Conservation (phyloP, 306 rosid species). For the Cucurbita argyrosperma region DNA sequence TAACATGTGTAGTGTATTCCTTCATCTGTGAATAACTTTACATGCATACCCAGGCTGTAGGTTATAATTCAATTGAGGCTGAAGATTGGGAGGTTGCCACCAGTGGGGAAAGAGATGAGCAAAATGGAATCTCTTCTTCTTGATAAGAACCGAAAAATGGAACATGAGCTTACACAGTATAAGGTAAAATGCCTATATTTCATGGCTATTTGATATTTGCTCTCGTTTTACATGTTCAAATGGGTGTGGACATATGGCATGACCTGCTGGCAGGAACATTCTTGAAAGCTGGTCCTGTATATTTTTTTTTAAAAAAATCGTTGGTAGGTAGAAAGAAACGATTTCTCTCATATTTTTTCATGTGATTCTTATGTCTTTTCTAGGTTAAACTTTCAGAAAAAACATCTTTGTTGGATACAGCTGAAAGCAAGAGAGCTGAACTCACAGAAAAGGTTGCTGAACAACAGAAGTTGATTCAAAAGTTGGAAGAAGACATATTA, state of each 20-base stretch:
- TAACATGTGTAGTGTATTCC: neutral
- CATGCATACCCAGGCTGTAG: slow-evolving; percentile 59
- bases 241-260: neutral
- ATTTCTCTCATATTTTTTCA: neutral
- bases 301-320: neutral
- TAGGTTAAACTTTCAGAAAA: slow-evolving; percentile 81
- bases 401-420: slow-evolving; percentile 50
- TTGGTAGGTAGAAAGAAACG: neutral
- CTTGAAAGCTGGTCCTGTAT: neutral
- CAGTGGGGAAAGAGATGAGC: slow-evolving; percentile 94
- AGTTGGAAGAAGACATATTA: slow-evolving; percentile 90
- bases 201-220: neutral
- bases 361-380: slow-evolving; percentile 14
- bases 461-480: slow-evolving; percentile 72
- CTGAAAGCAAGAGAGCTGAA: slow-evolving; percentile 55
- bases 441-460: slow-evolving; percentile 54
- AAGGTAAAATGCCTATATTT: slow-evolving; percentile 33
- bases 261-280: neutral
- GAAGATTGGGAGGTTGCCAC: slow-evolving; percentile 99
- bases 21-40: neutral
- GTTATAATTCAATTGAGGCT: slow-evolving; percentile 92
- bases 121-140: slow-evolving; percentile 99
- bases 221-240: neutral
- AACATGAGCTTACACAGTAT: slow-evolving; percentile 82
- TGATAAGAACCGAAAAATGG: slow-evolving; percentile 96